Conservation (phyloP, 2,329 filamentous ascomycete genomes). For the Blastomyces parvus region DNA sequence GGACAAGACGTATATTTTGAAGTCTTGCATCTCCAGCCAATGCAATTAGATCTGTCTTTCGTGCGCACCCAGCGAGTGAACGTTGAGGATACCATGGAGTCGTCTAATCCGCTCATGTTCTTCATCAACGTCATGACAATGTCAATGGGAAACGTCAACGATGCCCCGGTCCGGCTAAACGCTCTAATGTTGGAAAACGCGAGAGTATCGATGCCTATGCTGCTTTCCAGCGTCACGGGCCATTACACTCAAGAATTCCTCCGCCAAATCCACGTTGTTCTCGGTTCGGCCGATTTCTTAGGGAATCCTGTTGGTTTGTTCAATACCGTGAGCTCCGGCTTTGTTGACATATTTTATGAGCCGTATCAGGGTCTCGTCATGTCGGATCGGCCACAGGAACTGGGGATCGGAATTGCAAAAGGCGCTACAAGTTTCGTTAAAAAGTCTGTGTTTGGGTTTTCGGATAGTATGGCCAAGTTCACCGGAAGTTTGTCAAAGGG, state of each 20-base stretch:
- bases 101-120: conserved; percentile 93
- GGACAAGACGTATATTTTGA: conserved; percentile 98
- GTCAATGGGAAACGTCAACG: conserved; percentile 98
- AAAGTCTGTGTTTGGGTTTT: conserved; percentile 96
- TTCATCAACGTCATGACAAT: conserved; percentile 97
- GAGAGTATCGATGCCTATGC: conserved; percentile 72
- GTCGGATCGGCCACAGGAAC: conserved; percentile 88
- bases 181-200: conserved; percentile 92
- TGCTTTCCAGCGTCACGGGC: conserved; percentile 77
- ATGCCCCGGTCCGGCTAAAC: conserved; percentile 88
- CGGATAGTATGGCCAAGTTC: conserved; percentile 94
- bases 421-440: conserved; percentile 96
- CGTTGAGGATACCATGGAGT: conserved; percentile 84
- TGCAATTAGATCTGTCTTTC: conserved; percentile 95
- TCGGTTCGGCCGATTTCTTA: conserved; percentile 93
- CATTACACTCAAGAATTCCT: conserved; percentile 97
- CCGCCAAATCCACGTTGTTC: conserved; percentile 92
- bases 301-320: conserved; percentile 96
- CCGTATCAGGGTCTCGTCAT: conserved; percentile 96
- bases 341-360: conserved; percentile 98
- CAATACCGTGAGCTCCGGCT: conserved; percentile 95
- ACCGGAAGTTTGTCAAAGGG: conserved; percentile 97
- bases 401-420: conserved; percentile 90
- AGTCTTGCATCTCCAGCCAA: conserved; percentile 89
- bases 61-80: conserved; percentile 95